Evolutionary conservation across 306 rosid species (phyloP).

Genomic region (Datisca glomerata): DNA sequence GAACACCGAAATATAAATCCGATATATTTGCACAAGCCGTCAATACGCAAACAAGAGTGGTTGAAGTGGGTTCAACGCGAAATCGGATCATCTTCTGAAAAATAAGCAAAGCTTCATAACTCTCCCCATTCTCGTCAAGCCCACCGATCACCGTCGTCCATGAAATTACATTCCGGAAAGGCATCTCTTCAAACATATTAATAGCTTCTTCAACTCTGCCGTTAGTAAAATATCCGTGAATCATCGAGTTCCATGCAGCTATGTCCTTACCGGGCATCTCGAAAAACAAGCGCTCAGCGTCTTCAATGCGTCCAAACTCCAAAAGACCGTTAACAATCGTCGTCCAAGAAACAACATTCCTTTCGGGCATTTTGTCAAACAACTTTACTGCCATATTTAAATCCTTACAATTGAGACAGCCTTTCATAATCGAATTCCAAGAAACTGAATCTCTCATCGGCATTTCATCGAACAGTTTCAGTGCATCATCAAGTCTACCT

Average conservation of each 20-base stretch:
- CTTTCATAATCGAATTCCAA: slow-evolving; percentile 69
- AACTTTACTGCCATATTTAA: slow-evolving; percentile 36
- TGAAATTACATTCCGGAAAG: slow-evolving; percentile 43
- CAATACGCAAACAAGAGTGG: slow-evolving; percentile 48
- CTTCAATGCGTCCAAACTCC: slow-evolving; percentile 38
- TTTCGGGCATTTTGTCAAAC: slow-evolving; percentile 50
- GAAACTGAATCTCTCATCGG: slow-evolving; percentile 45
- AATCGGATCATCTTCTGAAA: slow-evolving; percentile 40
- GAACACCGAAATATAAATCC: slow-evolving; percentile 33
- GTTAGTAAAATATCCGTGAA: slow-evolving; percentile 51
- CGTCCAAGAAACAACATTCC: slow-evolving; percentile 68
- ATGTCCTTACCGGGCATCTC: slow-evolving; percentile 55
- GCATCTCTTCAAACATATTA: slow-evolving; percentile 47
- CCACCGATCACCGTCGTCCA: slow-evolving; percentile 77
- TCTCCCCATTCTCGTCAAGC: slow-evolving; percentile 55
- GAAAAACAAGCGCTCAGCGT: slow-evolving; percentile 46
- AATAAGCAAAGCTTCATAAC: slow-evolving; percentile 41
- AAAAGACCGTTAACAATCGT: slow-evolving; percentile 43
- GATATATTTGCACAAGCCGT: slow-evolving; percentile 45
- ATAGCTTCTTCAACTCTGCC: slow-evolving; percentile 56
- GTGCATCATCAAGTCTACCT: slow-evolving; percentile 36
- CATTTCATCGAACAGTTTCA: slow-evolving; percentile 41
- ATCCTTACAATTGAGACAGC: slow-evolving; percentile 48
- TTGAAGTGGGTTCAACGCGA: slow-evolving; percentile 30
- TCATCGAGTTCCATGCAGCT: slow-evolving; percentile 77